Evolutionary conservation across 768 basidiomycete genomes (phyloP).

Genomic region (Termitomyces titanicus): DNA sequence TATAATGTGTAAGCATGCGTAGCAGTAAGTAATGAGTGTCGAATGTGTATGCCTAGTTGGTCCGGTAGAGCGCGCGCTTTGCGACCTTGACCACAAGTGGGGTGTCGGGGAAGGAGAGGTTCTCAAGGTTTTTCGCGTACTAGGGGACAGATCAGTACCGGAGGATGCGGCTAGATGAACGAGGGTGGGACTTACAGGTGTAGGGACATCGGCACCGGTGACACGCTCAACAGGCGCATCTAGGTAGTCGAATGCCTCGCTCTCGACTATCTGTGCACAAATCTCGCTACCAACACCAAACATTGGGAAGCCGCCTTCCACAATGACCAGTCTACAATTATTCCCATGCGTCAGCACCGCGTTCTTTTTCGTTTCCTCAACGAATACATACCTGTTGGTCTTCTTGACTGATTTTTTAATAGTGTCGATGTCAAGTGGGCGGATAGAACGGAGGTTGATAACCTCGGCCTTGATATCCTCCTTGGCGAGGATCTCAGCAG

Average conservation of each 20-base stretch:
- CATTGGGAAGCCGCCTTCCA: slow-evolving; percentile 97
- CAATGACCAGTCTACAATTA: slow-evolving; percentile 71
- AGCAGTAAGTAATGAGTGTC: neutral
- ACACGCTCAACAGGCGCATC: slow-evolving; percentile 98
- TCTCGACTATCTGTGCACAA: slow-evolving; percentile 95
- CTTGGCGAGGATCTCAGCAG: slow-evolving; percentile 89
- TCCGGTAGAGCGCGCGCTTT: slow-evolving; percentile 88
- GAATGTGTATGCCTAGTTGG: slow-evolving; percentile 51
- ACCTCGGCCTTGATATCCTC: slow-evolving; percentile 98
- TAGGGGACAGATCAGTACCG: slow-evolving; percentile 25
- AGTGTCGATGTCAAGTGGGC: slow-evolving; percentile 96
- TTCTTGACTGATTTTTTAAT: slow-evolving; percentile 98
- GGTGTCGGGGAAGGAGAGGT: slow-evolving; percentile 91
- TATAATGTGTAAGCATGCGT: slow-evolving; percentile 3
- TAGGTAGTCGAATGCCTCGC: slow-evolving; percentile 96
- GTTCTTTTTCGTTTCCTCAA: neutral
- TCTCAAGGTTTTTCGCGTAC: slow-evolving; percentile 91
- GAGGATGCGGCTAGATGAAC: slow-evolving; percentile 1
- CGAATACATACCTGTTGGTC: slow-evolving; percentile 74
- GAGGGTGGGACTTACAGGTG: slow-evolving; percentile 66
- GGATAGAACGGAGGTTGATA: slow-evolving; percentile 93
- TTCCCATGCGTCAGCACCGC: neutral
- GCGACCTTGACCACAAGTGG: slow-evolving; percentile 90
- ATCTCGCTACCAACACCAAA: slow-evolving; percentile 99
- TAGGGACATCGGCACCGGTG: slow-evolving; percentile 96